Evolutionary conservation across 1,284 basidiomycete genomes (phyloP).

Genomic region (Leccinum pachyderme): DNA sequence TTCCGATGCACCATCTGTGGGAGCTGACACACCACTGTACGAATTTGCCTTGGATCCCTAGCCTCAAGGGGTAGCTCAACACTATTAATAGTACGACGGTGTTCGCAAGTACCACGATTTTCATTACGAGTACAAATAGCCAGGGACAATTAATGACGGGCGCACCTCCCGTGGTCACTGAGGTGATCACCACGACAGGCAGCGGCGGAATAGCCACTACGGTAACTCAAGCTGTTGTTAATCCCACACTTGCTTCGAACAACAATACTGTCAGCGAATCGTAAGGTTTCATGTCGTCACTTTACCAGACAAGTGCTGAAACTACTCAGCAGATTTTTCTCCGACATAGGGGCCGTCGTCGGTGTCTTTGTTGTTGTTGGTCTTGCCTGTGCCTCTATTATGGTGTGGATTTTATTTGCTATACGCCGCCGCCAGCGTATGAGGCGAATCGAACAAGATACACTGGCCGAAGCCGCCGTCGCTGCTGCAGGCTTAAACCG

Average conservation of each 20-base stretch:
- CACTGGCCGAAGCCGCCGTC: constrained; percentile 62
- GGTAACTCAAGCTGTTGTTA: constrained; percentile 57
- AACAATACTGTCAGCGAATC: constrained; percentile 39
- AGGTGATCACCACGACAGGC: constrained; percentile 52
- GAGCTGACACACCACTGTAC: constrained; percentile 23
- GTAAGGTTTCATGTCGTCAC: constrained; percentile 35
- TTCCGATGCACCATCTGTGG: constrained; percentile 17
- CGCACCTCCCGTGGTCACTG: constrained; percentile 56
- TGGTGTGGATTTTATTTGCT: constrained; percentile 69
- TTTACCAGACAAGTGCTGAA: constrained; percentile 9
- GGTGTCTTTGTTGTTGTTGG: constrained; percentile 78
- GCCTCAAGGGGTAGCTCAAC: constrained; percentile 15
- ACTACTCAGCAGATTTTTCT: constrained; percentile 57
- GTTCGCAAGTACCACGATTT: constrained; percentile 46
- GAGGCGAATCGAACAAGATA: constrained; percentile 60
- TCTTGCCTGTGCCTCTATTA: constrained; percentile 64
- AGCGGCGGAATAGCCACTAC: constrained; percentile 51
- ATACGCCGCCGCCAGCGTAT: constrained; percentile 61
- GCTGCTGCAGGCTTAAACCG: constrained; percentile 67
- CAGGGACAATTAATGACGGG: constrained; percentile 49
- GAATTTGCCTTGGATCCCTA: constrained; percentile 15
- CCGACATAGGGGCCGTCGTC: constrained; percentile 71
- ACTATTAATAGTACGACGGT: constrained; percentile 47
- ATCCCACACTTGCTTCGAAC: constrained; percentile 62
- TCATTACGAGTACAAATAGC: constrained; percentile 57